These are phyloP conservation scores for Sphaerulina populicola DNA, from an alignment of 2,329 filamentous ascomycete species.

Conservation along the genomic window DNA sequence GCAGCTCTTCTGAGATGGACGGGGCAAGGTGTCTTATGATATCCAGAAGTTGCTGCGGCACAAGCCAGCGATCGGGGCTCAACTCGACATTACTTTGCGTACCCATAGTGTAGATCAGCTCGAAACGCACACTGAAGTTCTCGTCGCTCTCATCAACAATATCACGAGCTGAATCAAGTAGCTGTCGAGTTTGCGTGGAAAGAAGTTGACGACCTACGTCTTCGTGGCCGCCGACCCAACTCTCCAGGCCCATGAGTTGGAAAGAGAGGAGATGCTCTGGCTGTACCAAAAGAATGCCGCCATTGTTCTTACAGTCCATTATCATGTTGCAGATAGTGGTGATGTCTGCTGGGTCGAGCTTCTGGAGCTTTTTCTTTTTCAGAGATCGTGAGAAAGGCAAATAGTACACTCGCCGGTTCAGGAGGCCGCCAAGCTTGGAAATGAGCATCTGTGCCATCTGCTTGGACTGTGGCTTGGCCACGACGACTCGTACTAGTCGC, in stretches of 20 bases:
- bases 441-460: conserved; percentile 53
- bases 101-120: conserved; percentile 41
- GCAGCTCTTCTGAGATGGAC: conserved; percentile 6
- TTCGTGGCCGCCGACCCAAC: conserved; percentile 44
- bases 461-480: conserved; percentile 49
- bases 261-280: conserved; percentile 61
- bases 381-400: conserved; percentile 52
- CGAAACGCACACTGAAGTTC: conserved; percentile 37
- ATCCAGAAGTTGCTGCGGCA: conserved; percentile 32
- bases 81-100: conserved; percentile 36
- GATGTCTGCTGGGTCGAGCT: conserved; percentile 30
- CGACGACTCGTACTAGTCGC: conserved; percentile 47
- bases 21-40: conserved; percentile 20
- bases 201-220: conserved; percentile 35
- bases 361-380: no score
- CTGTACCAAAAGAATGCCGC: conserved; percentile 51
- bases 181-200: background rate
- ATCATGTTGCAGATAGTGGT: conserved; percentile 36
- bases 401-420: conserved; percentile 48
- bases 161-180: conserved; percentile 42
- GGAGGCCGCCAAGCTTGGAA: conserved; percentile 47
- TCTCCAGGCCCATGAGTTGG: conserved; percentile 53
- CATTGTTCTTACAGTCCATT: conserved; percentile 34
- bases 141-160: conserved; percentile 55
- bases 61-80: conserved; percentile 36